phyloP scores from a whole-genome alignment of 2,329 filamentous ascomycete genomes.

The Dothideomycetes sp. region DNA sequence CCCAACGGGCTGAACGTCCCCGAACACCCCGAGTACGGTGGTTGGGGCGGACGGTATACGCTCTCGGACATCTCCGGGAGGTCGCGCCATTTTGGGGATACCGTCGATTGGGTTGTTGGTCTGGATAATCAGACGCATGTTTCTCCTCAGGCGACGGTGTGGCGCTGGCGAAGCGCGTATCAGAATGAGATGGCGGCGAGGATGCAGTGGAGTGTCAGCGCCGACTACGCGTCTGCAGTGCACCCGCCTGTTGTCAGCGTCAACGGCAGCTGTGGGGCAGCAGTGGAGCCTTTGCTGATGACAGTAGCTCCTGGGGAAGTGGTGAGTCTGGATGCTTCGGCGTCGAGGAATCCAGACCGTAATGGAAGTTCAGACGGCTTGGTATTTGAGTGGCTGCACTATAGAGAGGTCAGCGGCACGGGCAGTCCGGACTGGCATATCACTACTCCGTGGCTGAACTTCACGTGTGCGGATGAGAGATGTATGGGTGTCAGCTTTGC shows the following conservation, averaged over 20 bases:
- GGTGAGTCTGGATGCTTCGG: conserved; percentile 33
- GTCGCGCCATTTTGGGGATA: conserved; percentile 25
- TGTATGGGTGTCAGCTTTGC: conserved; percentile 17
- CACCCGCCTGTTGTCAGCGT: conserved; percentile 39
- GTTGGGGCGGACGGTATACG: conserved; percentile 40
- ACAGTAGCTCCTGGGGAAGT: conserved; percentile 28
- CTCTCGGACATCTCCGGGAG: conserved; percentile 24
- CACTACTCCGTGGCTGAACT: conserved; percentile 21
- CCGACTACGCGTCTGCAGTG: conserved; percentile 26
- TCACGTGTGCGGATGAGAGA: conserved; percentile 21
- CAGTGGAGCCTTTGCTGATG: conserved; percentile 28
- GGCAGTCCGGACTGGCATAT: conserved; percentile 31
- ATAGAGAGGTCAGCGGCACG: conserved; percentile 30
- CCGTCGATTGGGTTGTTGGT: conserved; percentile 25
- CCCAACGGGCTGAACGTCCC: conserved; percentile 36
- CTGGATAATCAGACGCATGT: conserved; percentile 22
- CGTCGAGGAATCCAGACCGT: conserved; percentile 37
- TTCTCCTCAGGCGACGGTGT: conserved; percentile 39
- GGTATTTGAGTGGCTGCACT: conserved; percentile 41
- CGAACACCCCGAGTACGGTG: conserved; percentile 37
- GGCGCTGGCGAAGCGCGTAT: conserved; percentile 43
- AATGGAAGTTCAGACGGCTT: conserved; percentile 20
- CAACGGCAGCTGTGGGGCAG: conserved; percentile 27
- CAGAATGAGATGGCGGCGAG: conserved; percentile 40
- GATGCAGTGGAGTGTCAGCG: conserved; percentile 35